Base-by-base conservation (phyloP, 441 rosid species). In the Pelargonium exstipulatum region DNA sequence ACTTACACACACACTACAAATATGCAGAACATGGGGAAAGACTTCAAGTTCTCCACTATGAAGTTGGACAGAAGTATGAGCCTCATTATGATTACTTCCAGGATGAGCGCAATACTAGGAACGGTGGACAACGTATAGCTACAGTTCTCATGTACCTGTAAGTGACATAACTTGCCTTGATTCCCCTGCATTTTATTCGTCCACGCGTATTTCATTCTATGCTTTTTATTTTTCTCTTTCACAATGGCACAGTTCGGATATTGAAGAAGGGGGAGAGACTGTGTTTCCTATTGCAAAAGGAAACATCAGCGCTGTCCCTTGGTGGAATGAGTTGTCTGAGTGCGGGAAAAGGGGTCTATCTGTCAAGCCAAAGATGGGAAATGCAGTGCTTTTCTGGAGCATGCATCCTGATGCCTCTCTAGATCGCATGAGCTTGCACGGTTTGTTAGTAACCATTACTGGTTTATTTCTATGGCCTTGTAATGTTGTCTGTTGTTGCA, bases 191-290 rank as follows among this genome's bases (percentile, higher is more conserved):
- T 46, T 32, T 49, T 49, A 2, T 62, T 71, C 13, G 12, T 62
- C 45, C 67, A 17, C 22, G 14, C 45, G 42, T 62, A 49, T 29
- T 14, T 48, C 49, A n/a, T 14, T 53, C 61, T 6, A 53, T 65
- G 60, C 16, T 58, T 29, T 70, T 64, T 46, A 37, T 73, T 60
- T 60, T 40, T 70, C 53, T 57, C 13, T 62, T 67, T 69, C n/a
- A 69, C 46, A 42, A 63, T 48, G 78, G 40, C 76, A 71, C 86
- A 95, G 97, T 76, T 95, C 98, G 37, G 98, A 95, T 82, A 93
- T 90, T 75, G 99, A 92, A 82, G 96, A 95, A 90, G 99, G 98
- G 29, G 99, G 99, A 29, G 98, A 95, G 81, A 92, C 99, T 0
- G 85, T 92, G 70, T 95, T 95, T 75, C 97, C 99, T 69, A 68